phyloP scores from a whole-genome alignment of 768 basidiomycete genomes.

The Auricularia sp. region DNA sequence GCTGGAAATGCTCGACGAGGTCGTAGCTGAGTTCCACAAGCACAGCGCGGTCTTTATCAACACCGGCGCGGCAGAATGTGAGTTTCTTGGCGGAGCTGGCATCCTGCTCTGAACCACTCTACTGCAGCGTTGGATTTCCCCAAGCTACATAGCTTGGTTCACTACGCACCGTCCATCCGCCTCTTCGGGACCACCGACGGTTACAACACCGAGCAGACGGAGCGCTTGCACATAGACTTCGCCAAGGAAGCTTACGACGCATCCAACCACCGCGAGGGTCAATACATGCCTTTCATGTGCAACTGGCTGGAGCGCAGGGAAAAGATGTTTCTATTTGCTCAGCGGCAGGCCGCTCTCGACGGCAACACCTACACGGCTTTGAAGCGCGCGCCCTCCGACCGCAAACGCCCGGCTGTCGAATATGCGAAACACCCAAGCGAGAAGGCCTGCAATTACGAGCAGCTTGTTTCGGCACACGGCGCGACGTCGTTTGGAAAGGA shows the following conservation, averaged over 20 bases:
- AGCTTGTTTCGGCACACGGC: neutral
- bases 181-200: conserved; percentile 27
- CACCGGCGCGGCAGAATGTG: conserved; percentile 18
- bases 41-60: conserved; percentile 27
- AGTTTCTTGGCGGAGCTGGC: too few species aligned
- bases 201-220: conserved; percentile 30
- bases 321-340: neutral
- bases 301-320: conserved; percentile 22
- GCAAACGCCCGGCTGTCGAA: neutral
- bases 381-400: neutral
- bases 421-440: neutral
- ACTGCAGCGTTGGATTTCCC: conserved; percentile 28
- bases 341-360: neutral
- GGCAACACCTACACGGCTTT: neutral
- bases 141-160: conserved; percentile 29
- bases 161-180: conserved; percentile 24
- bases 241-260: conserved; percentile 13
- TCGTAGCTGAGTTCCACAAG: conserved; percentile 25
- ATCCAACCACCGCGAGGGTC: too few species aligned
- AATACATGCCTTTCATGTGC: too few species aligned
- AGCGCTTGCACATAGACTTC: conserved; percentile 26
- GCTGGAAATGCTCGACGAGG: conserved; percentile 17
- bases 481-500: neutral
- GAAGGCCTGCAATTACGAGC: too few species aligned
- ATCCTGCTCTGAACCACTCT: neutral